Conservation (phyloP, 2,329 filamentous ascomycete species). For the Penicillium corylophilum region DNA sequence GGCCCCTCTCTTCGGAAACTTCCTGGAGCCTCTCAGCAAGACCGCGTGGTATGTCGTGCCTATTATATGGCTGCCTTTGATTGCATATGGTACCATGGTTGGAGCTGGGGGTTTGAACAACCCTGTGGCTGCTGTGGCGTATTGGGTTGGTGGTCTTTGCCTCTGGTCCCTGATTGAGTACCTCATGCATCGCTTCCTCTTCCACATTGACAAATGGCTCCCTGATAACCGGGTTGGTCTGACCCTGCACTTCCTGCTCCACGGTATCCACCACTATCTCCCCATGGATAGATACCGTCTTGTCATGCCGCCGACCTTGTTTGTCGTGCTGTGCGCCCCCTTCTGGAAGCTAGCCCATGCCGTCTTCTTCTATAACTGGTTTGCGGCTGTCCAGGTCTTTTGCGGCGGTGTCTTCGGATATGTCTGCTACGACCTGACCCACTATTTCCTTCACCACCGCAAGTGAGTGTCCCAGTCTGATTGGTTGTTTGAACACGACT, state of each 20-base stretch:
- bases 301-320: slow-evolving; percentile 93
- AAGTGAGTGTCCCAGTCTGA: slow-evolving; percentile 57
- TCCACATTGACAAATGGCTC: slow-evolving; percentile 89
- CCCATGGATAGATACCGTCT: slow-evolving; percentile 98
- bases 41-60: slow-evolving; percentile 94
- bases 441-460: slow-evolving; percentile 97
- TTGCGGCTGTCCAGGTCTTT: slow-evolving; percentile 73
- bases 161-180: slow-evolving; percentile 94
- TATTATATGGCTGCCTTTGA: slow-evolving; percentile 75
- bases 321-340: slow-evolving; percentile 75
- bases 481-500: slow-evolving; percentile 3
- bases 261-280: slow-evolving; percentile 96
- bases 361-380: slow-evolving; percentile 82
- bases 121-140: slow-evolving; percentile 52
- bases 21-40: slow-evolving; percentile 93
- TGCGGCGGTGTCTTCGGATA: slow-evolving; percentile 94
- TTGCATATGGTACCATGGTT: slow-evolving; percentile 69
- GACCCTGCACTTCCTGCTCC: slow-evolving; percentile 86
- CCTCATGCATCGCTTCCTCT: slow-evolving; percentile 80
- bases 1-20: slow-evolving; percentile 94
- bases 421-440: slow-evolving; percentile 92
- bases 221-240: slow-evolving; percentile 88
- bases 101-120: slow-evolving; percentile 62
- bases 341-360: slow-evolving; percentile 90
- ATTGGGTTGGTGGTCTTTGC: slow-evolving; percentile 68